A percentile compares a stretch with the other conserved stretches of the same genome.
These are phyloP conservation scores for Botryotinia calthae DNA, from an alignment of 2,329 filamentous ascomycete genomes.

Conservation along the genomic window DNA sequence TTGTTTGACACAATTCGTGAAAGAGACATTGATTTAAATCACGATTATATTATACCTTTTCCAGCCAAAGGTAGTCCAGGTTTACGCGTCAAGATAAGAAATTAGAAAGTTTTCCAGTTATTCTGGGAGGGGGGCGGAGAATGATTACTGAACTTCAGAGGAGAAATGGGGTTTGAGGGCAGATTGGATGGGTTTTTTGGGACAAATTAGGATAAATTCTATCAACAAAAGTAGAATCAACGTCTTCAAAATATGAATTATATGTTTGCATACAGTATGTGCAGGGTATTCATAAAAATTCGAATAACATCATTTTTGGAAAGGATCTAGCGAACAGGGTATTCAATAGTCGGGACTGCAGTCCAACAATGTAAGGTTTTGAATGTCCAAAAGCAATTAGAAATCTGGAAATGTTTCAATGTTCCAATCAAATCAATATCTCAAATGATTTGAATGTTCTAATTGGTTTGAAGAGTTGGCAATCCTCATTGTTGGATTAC, in stretches of 20 bases:
- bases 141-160: background rate
- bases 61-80: background rate
- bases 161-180: background rate
- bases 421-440: too few species aligned
- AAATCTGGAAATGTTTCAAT: too few species aligned
- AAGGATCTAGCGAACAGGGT: too few species aligned
- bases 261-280: background rate
- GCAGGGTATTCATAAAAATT: background rate
- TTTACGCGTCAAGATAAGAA: background rate
- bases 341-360: too few species aligned
- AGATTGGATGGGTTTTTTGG: background rate
- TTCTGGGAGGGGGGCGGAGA: background rate
- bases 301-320: background rate
- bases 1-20: background rate
- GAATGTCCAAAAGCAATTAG: too few species aligned
- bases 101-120: background rate
- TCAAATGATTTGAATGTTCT: too few species aligned
- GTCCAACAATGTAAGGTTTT: too few species aligned
- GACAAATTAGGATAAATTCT: background rate
- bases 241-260: rapidly evolving
- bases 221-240: background rate
- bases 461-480: too few species aligned
- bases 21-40: background rate
- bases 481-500: too few species aligned
- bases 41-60: slow-evolving; percentile 10